Percentiles rank a stretch among this genome's conserved stretches.
Evolutionary conservation across 768 basidiomycete genomes (phyloP).

Genomic region (Obba rivulosa): DNA sequence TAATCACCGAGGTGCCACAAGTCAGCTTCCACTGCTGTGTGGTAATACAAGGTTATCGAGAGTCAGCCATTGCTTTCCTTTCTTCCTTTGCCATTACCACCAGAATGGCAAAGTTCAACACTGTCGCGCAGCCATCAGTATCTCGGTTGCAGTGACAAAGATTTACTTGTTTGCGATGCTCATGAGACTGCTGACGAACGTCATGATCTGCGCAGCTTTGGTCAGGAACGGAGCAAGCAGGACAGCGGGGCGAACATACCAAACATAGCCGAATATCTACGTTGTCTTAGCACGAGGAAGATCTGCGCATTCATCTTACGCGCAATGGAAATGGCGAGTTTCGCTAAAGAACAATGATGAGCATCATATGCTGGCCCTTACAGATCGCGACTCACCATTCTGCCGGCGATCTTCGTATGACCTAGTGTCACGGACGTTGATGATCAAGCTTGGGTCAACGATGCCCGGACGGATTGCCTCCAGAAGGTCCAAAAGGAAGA

Average conservation of each 20-base stretch:
- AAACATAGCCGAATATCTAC: conserved; percentile 89
- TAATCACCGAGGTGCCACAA: no score
- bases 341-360: conserved; percentile 58
- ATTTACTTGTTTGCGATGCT: conserved; percentile 12
- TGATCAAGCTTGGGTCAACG: conserved; percentile 83
- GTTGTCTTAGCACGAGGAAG: conserved; percentile 96
- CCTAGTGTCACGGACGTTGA: conserved; percentile 53
- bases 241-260: conserved; percentile 41
- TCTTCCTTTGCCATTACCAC: no score
- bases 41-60: no score
- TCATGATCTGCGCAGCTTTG: conserved; percentile 69
- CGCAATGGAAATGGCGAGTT: conserved; percentile 97
- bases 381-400: conserved; percentile 60
- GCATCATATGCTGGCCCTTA: not conserved
- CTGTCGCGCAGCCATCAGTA: no score
- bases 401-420: conserved; percentile 85
- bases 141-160: no score
- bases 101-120: no score
- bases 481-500: conserved; percentile 91
- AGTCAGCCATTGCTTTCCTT: no score
- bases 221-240: not conserved
- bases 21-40: no score
- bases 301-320: conserved; percentile 95
- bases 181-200: conserved; percentile 94
- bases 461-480: conserved; percentile 92